phyloP scores from a whole-genome alignment of 2,329 filamentous ascomycete genomes.

The Diaporthe destruens region DNA sequence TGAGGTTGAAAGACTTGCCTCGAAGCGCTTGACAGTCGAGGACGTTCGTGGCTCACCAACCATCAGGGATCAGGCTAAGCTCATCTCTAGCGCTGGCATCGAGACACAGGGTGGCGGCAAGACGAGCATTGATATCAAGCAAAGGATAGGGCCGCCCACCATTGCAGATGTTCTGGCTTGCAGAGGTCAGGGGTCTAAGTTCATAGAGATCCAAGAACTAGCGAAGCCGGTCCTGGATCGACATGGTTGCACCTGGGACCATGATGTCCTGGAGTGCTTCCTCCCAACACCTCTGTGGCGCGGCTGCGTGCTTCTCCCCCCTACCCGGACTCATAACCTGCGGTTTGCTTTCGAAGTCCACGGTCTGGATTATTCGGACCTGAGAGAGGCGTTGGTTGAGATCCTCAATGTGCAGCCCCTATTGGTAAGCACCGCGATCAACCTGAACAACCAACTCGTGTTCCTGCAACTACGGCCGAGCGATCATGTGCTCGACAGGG shows the following conservation, averaged over 20 bases:
- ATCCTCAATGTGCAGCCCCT: not conserved
- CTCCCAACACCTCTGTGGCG: not conserved
- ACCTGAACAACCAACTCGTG: not conserved
- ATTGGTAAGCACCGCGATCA: not conserved
- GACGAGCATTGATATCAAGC: not conserved
- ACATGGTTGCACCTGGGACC: not conserved
- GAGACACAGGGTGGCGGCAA: not conserved
- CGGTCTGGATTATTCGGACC: not conserved
- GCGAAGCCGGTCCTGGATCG: not conserved
- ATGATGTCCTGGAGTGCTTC: constrained; percentile 10
- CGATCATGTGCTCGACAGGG: not conserved
- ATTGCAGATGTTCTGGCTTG: not conserved
- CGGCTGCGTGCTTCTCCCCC: not conserved
- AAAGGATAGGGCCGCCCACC: not conserved
- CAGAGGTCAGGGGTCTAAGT: not conserved
- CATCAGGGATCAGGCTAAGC: not conserved
- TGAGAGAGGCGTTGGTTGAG: not conserved
- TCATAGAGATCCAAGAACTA: not conserved
- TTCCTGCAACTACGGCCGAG: not conserved
- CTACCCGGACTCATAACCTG: constrained; percentile 6
- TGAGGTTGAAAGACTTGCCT: not conserved
- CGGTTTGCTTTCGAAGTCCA: constrained; percentile 11
- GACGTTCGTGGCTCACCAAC: not conserved
- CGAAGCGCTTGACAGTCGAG: constrained; percentile 13
- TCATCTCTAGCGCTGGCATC: constrained; percentile 1